phyloP scores from a whole-genome alignment of 495 filamentous ascomycete genomes.

The Neurospora tetraspora region DNA sequence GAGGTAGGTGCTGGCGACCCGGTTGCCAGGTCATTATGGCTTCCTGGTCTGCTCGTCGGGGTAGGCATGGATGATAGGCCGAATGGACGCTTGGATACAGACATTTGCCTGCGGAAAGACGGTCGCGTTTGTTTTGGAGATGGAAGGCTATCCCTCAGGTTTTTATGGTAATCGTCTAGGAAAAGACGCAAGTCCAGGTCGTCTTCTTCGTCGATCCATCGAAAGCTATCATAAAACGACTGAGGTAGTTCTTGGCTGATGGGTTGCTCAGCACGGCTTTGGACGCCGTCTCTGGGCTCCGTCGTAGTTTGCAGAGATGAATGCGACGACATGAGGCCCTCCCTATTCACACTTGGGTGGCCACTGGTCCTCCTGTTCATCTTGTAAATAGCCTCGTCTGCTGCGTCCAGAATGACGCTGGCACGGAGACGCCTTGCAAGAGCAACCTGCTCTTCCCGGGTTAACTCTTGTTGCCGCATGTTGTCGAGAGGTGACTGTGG shows the following conservation, averaged over 20 bases:
- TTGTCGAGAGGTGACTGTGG: neutral
- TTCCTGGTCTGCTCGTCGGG: constrained; percentile 6
- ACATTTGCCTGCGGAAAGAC: constrained; percentile 44
- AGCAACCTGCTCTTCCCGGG: constrained; percentile 58
- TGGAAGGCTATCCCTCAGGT: constrained; percentile 32
- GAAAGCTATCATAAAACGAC: constrained; percentile 57
- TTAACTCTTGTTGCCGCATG: constrained; percentile 32
- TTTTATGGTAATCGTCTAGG: constrained; percentile 44
- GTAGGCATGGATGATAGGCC: constrained; percentile 33
- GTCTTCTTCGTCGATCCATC: constrained; percentile 72
- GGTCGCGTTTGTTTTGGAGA: constrained; percentile 31
- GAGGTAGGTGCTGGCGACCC: constrained; percentile 25
- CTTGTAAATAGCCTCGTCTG: constrained; percentile 55
- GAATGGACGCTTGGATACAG: constrained; percentile 45
- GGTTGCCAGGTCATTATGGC: neutral
- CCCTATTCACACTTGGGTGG: constrained; percentile 5
- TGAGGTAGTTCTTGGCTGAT: constrained; percentile 32
- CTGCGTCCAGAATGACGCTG: constrained; percentile 56
- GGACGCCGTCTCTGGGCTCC: constrained; percentile 13
- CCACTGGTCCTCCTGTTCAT: constrained; percentile 31
- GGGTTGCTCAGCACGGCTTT: constrained; percentile 27
- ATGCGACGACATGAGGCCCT: constrained; percentile 28
- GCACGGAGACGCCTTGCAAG: constrained; percentile 46
- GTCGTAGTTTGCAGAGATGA: neutral
- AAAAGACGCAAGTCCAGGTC: constrained; percentile 60